Conservation (phyloP, 306 rosid genomes). For the Lotus japonicus region DNA sequence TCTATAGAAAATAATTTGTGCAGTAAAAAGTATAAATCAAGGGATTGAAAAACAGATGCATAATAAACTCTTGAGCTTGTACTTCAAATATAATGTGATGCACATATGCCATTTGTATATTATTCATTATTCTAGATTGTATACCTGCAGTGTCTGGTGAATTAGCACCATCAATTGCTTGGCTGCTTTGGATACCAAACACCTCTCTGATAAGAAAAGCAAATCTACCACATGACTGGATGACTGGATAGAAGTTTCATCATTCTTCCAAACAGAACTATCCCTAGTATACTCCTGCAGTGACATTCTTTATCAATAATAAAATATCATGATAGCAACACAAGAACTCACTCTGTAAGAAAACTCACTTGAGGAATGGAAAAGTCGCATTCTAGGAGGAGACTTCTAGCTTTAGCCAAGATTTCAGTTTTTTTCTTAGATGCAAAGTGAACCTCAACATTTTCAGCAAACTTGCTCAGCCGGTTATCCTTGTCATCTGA, state of each 20-base stretch:
- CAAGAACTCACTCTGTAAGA: slow-evolving; percentile 8
- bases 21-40: slow-evolving; percentile 1
- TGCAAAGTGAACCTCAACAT: slow-evolving; percentile 98
- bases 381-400: slow-evolving; percentile 79
- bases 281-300: slow-evolving; percentile 55
- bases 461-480: slow-evolving; percentile 71
- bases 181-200: slow-evolving; percentile 83
- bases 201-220: slow-evolving; percentile 76
- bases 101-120: neutral
- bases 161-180: slow-evolving; percentile 67
- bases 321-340: slow-evolving; percentile 12
- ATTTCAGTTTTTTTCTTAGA: slow-evolving; percentile 79
- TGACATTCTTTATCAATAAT: slow-evolving; percentile 21
- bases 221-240: slow-evolving; percentile 58
- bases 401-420: slow-evolving; percentile 75
- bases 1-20: neutral
- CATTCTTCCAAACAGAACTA: slow-evolving; percentile 39
- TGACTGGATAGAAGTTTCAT: slow-evolving; percentile 30
- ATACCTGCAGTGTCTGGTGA: slow-evolving; percentile 85
- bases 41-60: neutral
- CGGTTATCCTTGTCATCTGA: slow-evolving; percentile 58
- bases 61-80: neutral
- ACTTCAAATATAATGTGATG: slow-evolving; percentile 16
- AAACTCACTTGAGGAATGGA: slow-evolving; percentile 62
- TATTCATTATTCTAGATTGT: neutral